Evolutionary conservation across 1,139 yeast genomes (phyloP), one percentile per base, ranked within the genome.

Genomic region (Arxiozyma telluris): DNA sequence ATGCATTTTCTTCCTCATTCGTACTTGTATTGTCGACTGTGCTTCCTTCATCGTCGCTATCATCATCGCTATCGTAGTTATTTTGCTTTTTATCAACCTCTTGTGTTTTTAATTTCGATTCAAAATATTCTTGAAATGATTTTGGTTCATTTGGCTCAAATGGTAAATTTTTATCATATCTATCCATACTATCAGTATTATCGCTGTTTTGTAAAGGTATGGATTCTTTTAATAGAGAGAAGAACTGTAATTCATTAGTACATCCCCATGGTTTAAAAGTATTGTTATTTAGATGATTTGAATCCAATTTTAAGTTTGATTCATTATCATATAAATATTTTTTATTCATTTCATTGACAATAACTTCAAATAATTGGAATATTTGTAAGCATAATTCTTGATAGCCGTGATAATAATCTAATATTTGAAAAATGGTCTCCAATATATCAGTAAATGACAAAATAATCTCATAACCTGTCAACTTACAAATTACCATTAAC

Each of bases 371-470:
- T 0, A 88, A 84, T 7, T 78, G 71, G 59, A 91, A 87, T 56
- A 89, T 83, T 0, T 90, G 90, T 56, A 84, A 83, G 50, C 88
- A 83, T 23, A 93, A 71, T 18, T 76, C 73, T 1, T 82, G 73
- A 66, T 93, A 91, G 0, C 94, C 95, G 70, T 91, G 96, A 62
- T 84, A 91, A 47, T 83, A 76, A 67, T 93, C 98, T 50, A 93
- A 74, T 41, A 90, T 71, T 12, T 83, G 81, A 67, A 93, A 88
- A 60, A 89, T 77, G 15, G 90, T 82, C 42, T 82, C 79, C 9
- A 91, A 72, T 0, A 91, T 74, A 67, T 91, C 98, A 53, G 76
- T 80, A 54, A 91, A 74, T 55, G 81, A 88, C 47, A 81, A 80
- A 8, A 90, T 72, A 30, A 89, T 72, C 43, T 78, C 74, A 15